Evolutionary conservation across 23 red algal genomes (phyloP), one percentile per base, ranked within the genome.

Genomic region (Gracilaria caudata): DNA sequence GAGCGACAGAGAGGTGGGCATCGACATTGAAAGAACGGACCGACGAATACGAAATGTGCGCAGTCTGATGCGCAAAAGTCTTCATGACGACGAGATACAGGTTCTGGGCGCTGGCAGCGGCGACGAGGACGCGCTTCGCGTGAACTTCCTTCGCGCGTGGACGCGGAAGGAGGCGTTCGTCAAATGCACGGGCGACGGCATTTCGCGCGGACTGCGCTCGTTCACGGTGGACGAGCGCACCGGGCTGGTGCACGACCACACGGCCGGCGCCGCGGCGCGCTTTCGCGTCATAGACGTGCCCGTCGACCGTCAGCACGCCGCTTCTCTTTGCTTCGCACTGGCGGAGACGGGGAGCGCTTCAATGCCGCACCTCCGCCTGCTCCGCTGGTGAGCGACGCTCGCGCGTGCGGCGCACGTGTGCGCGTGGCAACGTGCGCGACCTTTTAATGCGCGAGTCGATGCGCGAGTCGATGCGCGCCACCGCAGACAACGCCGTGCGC

Each of bases 161-260:
- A 92, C 89, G 38, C 36, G 79, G 25, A 92, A 92, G 79, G 89
- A 92, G 68, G 89, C 89, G 51, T 83, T 92, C 39, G 63, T 92
- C 12, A 92, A 92, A 51, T 83, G 79, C 53, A 84, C 78, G 11
- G 89, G 89, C 47, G 54, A 60, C 23, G 89, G 89, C 36, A 92
- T 92, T 51, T 20, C 41, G 10, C 63, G 89, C 25, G 89, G 89
- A 36, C 68, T 92, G 33, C 66, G 45, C 10, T 75, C 89, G 17
- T 92, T 92, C 44, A 68, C 83, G 89, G 78, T 92, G 70, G 70
- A 47, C 43, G 20, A 28, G 19, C 70, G 40, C 37, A 75, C n/a
- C 12, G 70, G 70, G 25, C 70, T 46, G n/a, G 70, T 75, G 70
- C n/a, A 9, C 39, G 70, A 75, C 37, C 29, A 75, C 32, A 32